phyloP scores from a whole-genome alignment of 352 stramenopile genomes.

The Phytophthora syringae region DNA sequence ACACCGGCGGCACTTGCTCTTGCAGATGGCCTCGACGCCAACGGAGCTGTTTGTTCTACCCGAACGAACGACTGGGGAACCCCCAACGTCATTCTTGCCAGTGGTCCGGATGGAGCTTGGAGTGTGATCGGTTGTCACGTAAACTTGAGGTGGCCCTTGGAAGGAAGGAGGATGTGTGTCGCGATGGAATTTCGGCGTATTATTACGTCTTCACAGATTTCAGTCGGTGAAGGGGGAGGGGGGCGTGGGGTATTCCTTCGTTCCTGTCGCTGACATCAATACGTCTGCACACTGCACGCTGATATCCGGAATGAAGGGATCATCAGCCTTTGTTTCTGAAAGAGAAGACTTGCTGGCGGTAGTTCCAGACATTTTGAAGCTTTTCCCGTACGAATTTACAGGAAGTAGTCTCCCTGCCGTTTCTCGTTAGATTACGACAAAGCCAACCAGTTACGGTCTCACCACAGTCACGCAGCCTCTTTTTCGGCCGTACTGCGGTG shows the following conservation, averaged over 20 bases:
- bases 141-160: conserved; percentile 24
- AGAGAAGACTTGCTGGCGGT: conserved; percentile 27
- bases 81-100: conserved; percentile 19
- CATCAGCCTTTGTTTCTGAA: conserved; percentile 10
- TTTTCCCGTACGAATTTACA: conserved; percentile 29
- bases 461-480: conserved; percentile 29
- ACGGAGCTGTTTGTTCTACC: conserved; percentile 23
- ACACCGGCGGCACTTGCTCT: conserved; percentile 8
- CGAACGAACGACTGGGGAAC: conserved; percentile 29
- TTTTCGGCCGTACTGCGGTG: conserved; percentile 28
- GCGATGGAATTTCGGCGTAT: conserved; percentile 22
- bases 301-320: conserved; percentile 32
- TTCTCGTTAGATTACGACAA: conserved; percentile 30
- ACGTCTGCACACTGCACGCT: conserved; percentile 32
- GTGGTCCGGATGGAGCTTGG: conserved; percentile 10
- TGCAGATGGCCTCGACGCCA: conserved; percentile 16
- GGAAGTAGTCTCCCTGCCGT: conserved; percentile 21
- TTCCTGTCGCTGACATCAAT: conserved; percentile 33
- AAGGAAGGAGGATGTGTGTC: conserved; percentile 25
- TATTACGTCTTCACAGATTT: conserved; percentile 33
- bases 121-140: conserved; percentile 22
- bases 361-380: conserved; percentile 21
- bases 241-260: conserved; percentile 25
- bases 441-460: conserved; percentile 19
- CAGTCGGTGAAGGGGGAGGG: conserved; percentile 22